Percentiles rank a stretch among this genome's conserved stretches.
Conservation (phyloP, 208 protist species). For the Trypanosoma scelopori region DNA sequence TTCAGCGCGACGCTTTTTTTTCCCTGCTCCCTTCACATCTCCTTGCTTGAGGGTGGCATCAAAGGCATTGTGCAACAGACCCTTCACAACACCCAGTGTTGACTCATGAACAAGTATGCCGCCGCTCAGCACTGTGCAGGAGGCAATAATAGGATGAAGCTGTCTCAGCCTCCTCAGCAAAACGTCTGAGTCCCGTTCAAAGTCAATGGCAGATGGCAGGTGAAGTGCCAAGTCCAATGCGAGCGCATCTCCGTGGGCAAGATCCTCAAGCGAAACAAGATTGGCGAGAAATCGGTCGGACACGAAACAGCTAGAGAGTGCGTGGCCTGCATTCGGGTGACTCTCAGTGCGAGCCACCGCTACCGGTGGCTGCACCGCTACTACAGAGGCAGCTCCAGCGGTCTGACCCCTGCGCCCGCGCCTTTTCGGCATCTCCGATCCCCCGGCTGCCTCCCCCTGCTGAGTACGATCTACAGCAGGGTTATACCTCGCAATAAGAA, state of each 20-base stretch:
- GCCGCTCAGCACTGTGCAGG: slow-evolving; percentile 39
- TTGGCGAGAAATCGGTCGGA: slow-evolving; percentile 57
- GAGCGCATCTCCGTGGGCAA: slow-evolving; percentile 49
- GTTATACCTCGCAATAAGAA: slow-evolving; percentile 62
- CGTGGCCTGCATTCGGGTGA: slow-evolving; percentile 59
- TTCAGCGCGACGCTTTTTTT: slow-evolving; percentile 3
- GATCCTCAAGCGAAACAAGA: slow-evolving; percentile 46
- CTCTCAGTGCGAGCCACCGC: slow-evolving; percentile 34
- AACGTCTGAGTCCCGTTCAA: slow-evolving; percentile 45
- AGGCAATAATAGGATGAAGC: slow-evolving; percentile 52
- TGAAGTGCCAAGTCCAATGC: slow-evolving; percentile 45
- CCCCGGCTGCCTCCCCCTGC: background rate
- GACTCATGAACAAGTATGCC: slow-evolving; percentile 37
- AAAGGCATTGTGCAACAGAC: slow-evolving; percentile 30
- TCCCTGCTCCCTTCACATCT: slow-evolving; percentile 7
- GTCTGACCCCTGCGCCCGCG: slow-evolving; percentile 16
- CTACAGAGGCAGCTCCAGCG: slow-evolving; percentile 16
- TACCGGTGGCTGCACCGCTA: slow-evolving; percentile 20
- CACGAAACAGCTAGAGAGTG: slow-evolving; percentile 57
- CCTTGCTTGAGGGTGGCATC: slow-evolving; percentile 6
- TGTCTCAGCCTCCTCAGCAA: slow-evolving; percentile 47
- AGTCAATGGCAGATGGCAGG: slow-evolving; percentile 52
- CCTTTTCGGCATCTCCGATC: background rate
- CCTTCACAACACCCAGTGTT: slow-evolving; percentile 30
- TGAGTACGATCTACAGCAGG: slow-evolving; percentile 16